Base-by-base conservation (phyloP, 1,284 basidiomycete genomes). In the Pseudozyma hubeiensis region DNA sequence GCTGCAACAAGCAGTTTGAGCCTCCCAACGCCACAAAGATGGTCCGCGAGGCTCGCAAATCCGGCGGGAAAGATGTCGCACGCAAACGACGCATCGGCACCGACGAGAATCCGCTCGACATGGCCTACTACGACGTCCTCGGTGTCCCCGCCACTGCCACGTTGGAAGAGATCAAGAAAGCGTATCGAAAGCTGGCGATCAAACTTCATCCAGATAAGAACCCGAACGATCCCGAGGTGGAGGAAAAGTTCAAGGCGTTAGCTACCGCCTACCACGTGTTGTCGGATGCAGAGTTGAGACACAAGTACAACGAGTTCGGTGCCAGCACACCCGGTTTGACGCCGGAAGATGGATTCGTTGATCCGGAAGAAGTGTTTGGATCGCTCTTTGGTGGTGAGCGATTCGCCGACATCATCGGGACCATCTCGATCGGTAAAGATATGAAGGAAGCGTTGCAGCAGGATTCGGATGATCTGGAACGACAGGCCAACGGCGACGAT, bases 391-490 rank as follows among this genome's bases (percentile, higher is more conserved):
- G 93, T 52, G 93, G 93, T 0, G 92, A 93, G 47, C 86, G 91
- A 14, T 94, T 94, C 83, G 85, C 90, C 46, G 90, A 92, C 2
- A 92, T 94, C 81, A 93, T 93, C 75, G 92, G 92, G 10, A 88
- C 90, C 56, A 91, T 93, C 77, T 92, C 91, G 57, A 87, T 94
- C 77, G 95, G 94, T 35, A 90, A 90, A 78, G 96, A 99, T 81
- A 98, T 99, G 97, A 99, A 99, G 87, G 90, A 93, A 7, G 95
- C 94, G 6, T 87, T 99, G 81, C 95, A 99, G 82, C 92, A 96
- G 81, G 94, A 93, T 16, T 92, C 92, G 52, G 90, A 91, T 57
- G 90, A 88, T 10, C 68, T 84, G 11, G 79, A 83, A 50, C 60
- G 68, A 2, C 71, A 82, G 37, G 79, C 79, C 5, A 71, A 75